Base-by-base conservation (phyloP, 805 yeast genomes). In the Hanseniaspora thailandica region DNA sequence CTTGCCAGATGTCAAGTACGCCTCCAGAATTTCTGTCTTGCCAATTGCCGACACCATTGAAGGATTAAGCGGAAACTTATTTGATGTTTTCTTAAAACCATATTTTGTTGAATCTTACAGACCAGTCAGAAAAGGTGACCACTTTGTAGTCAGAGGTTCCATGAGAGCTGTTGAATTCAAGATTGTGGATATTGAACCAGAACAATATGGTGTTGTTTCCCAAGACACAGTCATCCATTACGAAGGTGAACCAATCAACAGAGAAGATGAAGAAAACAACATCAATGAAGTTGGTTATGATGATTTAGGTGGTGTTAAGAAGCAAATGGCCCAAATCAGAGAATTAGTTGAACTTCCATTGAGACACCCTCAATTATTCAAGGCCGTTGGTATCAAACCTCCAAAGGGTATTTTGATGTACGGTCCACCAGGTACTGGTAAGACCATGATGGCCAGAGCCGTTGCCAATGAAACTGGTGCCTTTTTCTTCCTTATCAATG, bases 401-500 rank as follows among this genome's bases (percentile, higher is more conserved):
- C 98, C 98, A 59, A 86, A 87, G 70, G 98, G 98, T 75, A 88
- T 93, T 57, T 78, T 93, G 65, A 86, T 86, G 95, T 93, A 85
- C 69, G 98, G 98, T 65, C 98, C 98, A 47, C 98, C 98, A 33
- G 98, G 98, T 80, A 93, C 98, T 15, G 98, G 98, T 85, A 93
- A 93, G 72, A 93, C 98, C 31, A 76, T 93, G 61, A 88, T 93
- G 96, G 98, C 98, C 1, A 82, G 98, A 69, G 98, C 98, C n/a
- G 98, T 93, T 51, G 98, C 98, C 46, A 93, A 93, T 64, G 98
- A 93, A 71, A 93, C 98, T 23, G 98, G 98, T 66, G 98, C 98
- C 1, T 93, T 93, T 69, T 93, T 93, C 79, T 93, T 93, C 69
- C 78, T 93, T 63, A 93, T 93, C 70, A 93, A 93, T 67, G 98